Evolutionary conservation across 164 flowering plant species (phyloP).

Genomic region (Saururus chinensis): DNA sequence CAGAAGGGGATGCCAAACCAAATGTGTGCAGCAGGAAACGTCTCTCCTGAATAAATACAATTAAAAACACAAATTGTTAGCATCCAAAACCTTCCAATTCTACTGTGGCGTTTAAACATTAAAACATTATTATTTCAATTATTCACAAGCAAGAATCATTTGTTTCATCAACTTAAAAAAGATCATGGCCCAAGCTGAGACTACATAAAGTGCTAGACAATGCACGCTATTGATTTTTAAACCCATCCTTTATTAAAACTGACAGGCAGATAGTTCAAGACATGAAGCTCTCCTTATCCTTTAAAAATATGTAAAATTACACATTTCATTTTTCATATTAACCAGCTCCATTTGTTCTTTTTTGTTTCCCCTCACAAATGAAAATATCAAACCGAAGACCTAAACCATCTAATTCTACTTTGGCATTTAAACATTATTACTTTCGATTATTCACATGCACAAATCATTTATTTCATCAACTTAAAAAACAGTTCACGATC

Average conservation of each 20-base stretch:
- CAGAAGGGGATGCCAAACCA: slow-evolving; percentile 58
- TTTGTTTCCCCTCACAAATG: too few species aligned
- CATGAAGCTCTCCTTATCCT: too few species aligned
- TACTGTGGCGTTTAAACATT: neutral
- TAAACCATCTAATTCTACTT: neutral
- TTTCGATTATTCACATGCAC: neutral
- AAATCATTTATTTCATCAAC: neutral
- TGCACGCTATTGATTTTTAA: neutral
- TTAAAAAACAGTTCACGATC: neutral
- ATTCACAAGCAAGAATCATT: neutral
- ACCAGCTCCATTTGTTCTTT: neutral
- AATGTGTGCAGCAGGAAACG: slow-evolving; percentile 68
- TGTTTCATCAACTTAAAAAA: neutral
- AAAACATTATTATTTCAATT: neutral
- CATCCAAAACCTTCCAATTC: neutral
- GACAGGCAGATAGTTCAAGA: neutral
- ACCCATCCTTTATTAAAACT: neutral
- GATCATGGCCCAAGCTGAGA: neutral
- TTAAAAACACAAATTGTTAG: slow-evolving; percentile 11
- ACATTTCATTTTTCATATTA: too few species aligned
- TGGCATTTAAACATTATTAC: neutral
- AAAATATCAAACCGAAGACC: neutral
- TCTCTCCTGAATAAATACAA: slow-evolving; percentile 57
- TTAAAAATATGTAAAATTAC: too few species aligned
- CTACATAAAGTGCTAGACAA: neutral